phyloP scores from a whole-genome alignment of 805 yeast species.

The Torulaspora maleeae region DNA sequence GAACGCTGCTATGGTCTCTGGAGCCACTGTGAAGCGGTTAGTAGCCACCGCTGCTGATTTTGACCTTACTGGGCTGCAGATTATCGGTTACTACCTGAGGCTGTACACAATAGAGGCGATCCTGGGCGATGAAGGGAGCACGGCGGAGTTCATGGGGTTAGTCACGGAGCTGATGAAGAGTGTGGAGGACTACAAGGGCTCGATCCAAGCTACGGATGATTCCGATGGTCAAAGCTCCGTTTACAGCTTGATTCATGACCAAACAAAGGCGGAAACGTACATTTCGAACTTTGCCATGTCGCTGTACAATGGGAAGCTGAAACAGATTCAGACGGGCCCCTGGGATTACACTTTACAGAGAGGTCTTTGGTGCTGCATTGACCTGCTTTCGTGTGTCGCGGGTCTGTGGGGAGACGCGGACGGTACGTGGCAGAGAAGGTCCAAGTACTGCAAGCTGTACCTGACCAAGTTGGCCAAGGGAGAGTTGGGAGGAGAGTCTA shows the following conservation, averaged over 20 bases:
- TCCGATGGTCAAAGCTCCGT: constrained; percentile 33
- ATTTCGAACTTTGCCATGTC: constrained; percentile 53
- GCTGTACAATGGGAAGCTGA: constrained; percentile 48
- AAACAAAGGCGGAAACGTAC: constrained; percentile 52
- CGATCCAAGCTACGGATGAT: constrained; percentile 28
- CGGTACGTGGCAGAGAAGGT: constrained; percentile 19
- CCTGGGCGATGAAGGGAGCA: constrained; percentile 53
- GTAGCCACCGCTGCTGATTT: constrained; percentile 25
- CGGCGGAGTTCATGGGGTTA: constrained; percentile 52
- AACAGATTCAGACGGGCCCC: constrained; percentile 46
- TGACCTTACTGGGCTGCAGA: constrained; percentile 23
- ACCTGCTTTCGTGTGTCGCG: constrained; percentile 21
- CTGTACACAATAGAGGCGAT: constrained; percentile 72
- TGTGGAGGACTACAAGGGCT: constrained; percentile 54
- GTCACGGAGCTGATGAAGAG: constrained; percentile 63
- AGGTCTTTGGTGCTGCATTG: constrained; percentile 35
- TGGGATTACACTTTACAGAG: constrained; percentile 33
- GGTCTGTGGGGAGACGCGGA: constrained; percentile 25
- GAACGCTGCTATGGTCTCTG: constrained; percentile 2
- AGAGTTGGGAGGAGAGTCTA: constrained; percentile 14
- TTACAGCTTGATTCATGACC: constrained; percentile 49
- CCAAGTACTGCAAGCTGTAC: constrained; percentile 30
- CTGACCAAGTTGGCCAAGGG: constrained; percentile 27
- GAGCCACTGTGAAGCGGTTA: constrained; percentile 9
- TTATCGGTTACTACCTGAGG: constrained; percentile 34